Conservation (phyloP, 2,329 filamentous ascomycete genomes). For the Botrytis galanthina region DNA sequence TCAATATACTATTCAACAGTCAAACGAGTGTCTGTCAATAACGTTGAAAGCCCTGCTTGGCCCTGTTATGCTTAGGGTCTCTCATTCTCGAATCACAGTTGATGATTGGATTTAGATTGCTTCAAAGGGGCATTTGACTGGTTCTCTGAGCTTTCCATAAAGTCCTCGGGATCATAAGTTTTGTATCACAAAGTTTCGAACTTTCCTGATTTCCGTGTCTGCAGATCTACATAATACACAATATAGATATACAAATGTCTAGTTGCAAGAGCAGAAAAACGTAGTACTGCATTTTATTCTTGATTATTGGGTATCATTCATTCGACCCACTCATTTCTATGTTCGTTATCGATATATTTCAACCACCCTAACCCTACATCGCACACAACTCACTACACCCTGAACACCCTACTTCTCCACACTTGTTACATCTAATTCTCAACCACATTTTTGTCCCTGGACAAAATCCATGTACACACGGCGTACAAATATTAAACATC, state of each 20-base stretch:
- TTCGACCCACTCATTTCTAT: not conserved
- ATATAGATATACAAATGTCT: not conserved
- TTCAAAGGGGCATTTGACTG: not conserved
- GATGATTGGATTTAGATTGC: not conserved
- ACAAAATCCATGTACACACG: conserved; percentile 16
- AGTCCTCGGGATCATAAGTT: not conserved
- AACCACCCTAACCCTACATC: not conserved
- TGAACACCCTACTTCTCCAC: not conserved
- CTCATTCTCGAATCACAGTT: not conserved
- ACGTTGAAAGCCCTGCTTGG: not conserved
- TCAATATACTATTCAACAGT: too few relatives aligned
- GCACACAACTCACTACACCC: not conserved
- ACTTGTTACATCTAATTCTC: conserved; percentile 1
- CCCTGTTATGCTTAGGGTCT: not conserved
- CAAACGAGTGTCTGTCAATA: not conserved
- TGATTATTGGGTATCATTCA: too few relatives aligned
- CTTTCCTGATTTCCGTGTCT: not conserved
- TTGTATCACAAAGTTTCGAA: not conserved
- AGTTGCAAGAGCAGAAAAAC: not conserved
- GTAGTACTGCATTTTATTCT: not conserved
- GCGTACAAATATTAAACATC: not conserved
- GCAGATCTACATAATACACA: not conserved
- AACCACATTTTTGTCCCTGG: conserved; percentile 11
- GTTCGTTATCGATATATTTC: not conserved
- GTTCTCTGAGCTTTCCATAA: not conserved